Percentiles rank a stretch among this genome's conserved stretches.
phyloP scores from a whole-genome alignment of 352 stramenopile species.

The Globisporangium viniferum region DNA sequence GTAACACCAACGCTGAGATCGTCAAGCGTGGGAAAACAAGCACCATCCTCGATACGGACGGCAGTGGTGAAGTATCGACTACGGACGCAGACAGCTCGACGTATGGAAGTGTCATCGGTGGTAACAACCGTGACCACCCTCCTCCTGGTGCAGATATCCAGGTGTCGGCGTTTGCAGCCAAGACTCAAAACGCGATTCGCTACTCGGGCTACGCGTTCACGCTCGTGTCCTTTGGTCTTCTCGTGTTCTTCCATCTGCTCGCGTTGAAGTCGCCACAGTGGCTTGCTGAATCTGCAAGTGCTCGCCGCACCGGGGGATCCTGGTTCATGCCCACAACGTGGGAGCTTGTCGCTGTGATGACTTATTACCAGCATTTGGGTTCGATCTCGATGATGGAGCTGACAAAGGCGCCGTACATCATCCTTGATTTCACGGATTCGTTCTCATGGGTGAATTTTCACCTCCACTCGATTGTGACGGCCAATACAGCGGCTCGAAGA shows the following conservation, averaged over 20 bases:
- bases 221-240: conserved; percentile 38
- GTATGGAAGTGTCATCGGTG: conserved; percentile 35
- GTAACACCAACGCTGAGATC: conserved; percentile 12
- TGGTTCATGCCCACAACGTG: conserved; percentile 66
- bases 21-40: conserved; percentile 6
- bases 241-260: conserved; percentile 60
- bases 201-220: conserved; percentile 48
- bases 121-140: conserved; percentile 44
- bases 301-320: conserved; percentile 8
- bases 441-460: conserved; percentile 73
- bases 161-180: conserved; percentile 37
- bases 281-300: conserved; percentile 26
- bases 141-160: conserved; percentile 56
- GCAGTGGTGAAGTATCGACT: not conserved
- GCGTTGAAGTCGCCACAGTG: conserved; percentile 40
- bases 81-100: conserved; percentile 18
- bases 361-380: conserved; percentile 71
- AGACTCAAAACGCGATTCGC: conserved; percentile 47
- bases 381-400: conserved; percentile 74
- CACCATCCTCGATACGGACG: not conserved
- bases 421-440: conserved; percentile 72
- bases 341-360: conserved; percentile 55
- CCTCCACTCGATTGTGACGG: conserved; percentile 35
- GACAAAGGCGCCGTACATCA: conserved; percentile 70
- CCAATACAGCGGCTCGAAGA: conserved; percentile 24